Conservation (phyloP, 2,329 filamentous ascomycete species). For the Alternaria brassicicola region DNA sequence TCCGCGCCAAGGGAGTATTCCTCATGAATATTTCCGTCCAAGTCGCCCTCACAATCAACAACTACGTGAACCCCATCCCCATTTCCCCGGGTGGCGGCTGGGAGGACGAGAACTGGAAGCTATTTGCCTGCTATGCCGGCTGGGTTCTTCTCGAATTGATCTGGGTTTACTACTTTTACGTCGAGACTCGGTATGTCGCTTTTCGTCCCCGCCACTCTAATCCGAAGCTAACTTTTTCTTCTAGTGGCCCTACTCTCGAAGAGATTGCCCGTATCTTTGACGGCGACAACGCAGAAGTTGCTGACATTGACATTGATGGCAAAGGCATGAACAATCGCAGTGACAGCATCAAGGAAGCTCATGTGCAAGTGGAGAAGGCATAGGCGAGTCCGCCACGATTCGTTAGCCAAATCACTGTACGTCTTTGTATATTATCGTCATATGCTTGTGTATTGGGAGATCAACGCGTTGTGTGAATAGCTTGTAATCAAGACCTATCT, state of each 20-base stretch:
- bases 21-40: constrained; percentile 68
- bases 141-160: constrained; percentile 64
- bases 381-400: constrained; percentile 5
- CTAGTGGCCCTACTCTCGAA: constrained; percentile 71
- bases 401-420: background rate
- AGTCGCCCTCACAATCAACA: constrained; percentile 60
- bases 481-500: too few relatives aligned
- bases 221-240: constrained; percentile 8
- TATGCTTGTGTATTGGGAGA: too few relatives aligned
- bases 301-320: constrained; percentile 22
- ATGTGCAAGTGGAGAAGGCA: constrained; percentile 19
- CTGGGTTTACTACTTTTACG: constrained; percentile 68
- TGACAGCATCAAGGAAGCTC: constrained; percentile 19
- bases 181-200: constrained; percentile 59
- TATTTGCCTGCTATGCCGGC: constrained; percentile 68
- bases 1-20: constrained; percentile 53
- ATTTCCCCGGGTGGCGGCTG: constrained; percentile 54
- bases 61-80: constrained; percentile 62
- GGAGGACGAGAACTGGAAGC: constrained; percentile 65
- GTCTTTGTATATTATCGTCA: too few relatives aligned
- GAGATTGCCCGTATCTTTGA: constrained; percentile 72
- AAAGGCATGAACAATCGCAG: constrained; percentile 14
- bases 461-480: too few relatives aligned
- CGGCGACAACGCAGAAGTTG: constrained; percentile 58
- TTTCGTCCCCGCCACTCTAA: constrained; percentile 1